Conservation (phyloP, 2,329 filamentous ascomycete genomes). For the Sclerotinia trifoliorum region DNA sequence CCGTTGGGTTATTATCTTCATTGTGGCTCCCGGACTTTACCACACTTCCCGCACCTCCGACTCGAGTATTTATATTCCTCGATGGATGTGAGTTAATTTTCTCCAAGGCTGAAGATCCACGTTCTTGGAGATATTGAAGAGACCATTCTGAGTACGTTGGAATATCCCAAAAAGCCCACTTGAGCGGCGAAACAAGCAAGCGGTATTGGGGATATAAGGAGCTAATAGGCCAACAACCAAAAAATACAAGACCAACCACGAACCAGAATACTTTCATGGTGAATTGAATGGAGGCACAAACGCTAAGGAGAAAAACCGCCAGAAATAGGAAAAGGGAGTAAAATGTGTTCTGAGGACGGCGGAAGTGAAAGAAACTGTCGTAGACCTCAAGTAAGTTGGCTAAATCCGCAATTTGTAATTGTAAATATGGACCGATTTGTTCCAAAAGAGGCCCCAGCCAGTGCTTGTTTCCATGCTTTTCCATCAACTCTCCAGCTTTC, state of each 20-base stretch:
- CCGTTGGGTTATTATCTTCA: not conserved
- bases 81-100: constrained; percentile 6
- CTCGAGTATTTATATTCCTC: not conserved
- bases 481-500: constrained; percentile 41
- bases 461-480: constrained; percentile 41
- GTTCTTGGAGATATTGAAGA: constrained; percentile 35
- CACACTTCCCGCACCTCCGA: not conserved
- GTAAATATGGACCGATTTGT: constrained; percentile 39
- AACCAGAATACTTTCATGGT: constrained; percentile 39
- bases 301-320: constrained; percentile 31
- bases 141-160: constrained; percentile 43
- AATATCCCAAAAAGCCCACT: constrained; percentile 42
- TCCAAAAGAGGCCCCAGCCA: constrained; percentile 38
- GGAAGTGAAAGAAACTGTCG: constrained; percentile 44
- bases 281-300: constrained; percentile 34
- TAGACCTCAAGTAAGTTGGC: constrained; percentile 41
- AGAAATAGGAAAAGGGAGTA: constrained; percentile 35
- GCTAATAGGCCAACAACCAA: constrained; percentile 41
- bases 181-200: constrained; percentile 41
- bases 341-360: constrained; percentile 37
- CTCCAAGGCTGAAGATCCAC: constrained; percentile 22
- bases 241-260: constrained; percentile 38
- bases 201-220: constrained; percentile 41
- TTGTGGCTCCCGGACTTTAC: not conserved
- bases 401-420: constrained; percentile 41